phyloP scores from a whole-genome alignment of 768 basidiomycete species.

The Boletus sp. region DNA sequence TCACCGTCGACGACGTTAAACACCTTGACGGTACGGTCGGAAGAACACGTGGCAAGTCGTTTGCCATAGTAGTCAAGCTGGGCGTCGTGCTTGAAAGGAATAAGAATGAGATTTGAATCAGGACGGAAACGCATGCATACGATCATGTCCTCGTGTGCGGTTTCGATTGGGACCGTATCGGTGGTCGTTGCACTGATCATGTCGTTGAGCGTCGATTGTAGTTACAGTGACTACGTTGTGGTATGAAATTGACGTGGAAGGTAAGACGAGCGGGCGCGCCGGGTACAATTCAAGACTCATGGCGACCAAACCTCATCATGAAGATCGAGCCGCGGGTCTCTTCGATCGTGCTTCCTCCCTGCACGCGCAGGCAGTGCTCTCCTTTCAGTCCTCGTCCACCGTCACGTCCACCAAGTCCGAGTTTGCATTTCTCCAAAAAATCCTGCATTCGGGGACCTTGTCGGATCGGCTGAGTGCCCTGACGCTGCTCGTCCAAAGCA shows the following conservation, averaged over 20 bases:
- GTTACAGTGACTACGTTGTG: too few relatives aligned
- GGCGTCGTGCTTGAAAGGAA: constrained; percentile 80
- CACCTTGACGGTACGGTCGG: constrained; percentile 91
- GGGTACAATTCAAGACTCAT: too few relatives aligned
- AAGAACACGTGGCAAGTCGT: constrained; percentile 94
- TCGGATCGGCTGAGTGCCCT: constrained; percentile 91
- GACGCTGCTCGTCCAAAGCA: constrained; percentile 83
- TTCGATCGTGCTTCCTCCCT: constrained; percentile 46
- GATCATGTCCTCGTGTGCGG: constrained; percentile 98
- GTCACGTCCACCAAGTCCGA: constrained; percentile 59
- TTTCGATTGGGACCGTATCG: constrained; percentile 86
- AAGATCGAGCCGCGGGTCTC: constrained; percentile 21
- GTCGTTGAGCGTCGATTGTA: too few relatives aligned
- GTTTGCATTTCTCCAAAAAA: constrained; percentile 76
- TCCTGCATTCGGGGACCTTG: constrained; percentile 85
- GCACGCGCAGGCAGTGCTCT: constrained; percentile 41
- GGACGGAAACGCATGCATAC: constrained; percentile 40
- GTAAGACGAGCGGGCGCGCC: too few relatives aligned
- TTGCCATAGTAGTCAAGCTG: constrained; percentile 98
- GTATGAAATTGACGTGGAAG: too few relatives aligned
- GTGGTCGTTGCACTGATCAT: constrained; percentile 44
- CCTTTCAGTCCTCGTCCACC: constrained; percentile 52
- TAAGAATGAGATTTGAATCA: not conserved
- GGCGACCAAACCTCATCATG: too few relatives aligned
- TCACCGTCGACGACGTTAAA: constrained; percentile 95